Evolutionary conservation across 768 basidiomycete species (phyloP).

Genomic region (Podaxis rugospora): DNA sequence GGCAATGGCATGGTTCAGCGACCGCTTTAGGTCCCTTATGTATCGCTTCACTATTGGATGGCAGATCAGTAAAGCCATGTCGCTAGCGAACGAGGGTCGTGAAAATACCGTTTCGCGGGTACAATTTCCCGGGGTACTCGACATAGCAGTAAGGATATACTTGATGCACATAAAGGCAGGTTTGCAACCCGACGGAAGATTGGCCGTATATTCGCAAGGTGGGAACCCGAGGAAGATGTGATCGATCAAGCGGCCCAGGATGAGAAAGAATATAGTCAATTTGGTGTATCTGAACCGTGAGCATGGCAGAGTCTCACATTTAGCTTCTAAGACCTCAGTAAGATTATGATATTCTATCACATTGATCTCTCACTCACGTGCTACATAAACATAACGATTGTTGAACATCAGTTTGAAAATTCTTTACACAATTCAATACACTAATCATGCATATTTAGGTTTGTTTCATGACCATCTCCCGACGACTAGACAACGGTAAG

Average conservation of each 20-base stretch:
- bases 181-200: slow-evolving; percentile 69
- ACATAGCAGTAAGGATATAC: slow-evolving; percentile 93
- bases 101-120: slow-evolving; percentile 53
- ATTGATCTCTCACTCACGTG: too few relatives aligned
- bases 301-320: background rate
- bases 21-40: slow-evolving; percentile 61
- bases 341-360: too few relatives aligned
- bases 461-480: background rate
- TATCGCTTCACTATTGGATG: slow-evolving; percentile 62
- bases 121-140: slow-evolving; percentile 69
- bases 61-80: slow-evolving; percentile 1
- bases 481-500: slow-evolving; percentile 38
- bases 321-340: background rate
- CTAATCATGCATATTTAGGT: too few relatives aligned
- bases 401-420: too few relatives aligned
- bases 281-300: slow-evolving; percentile 25
- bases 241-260: slow-evolving; percentile 63
- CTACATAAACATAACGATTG: too few relatives aligned
- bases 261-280: slow-evolving; percentile 62
- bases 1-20: slow-evolving; percentile 84
- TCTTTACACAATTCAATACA: too few relatives aligned
- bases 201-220: slow-evolving; percentile 84
- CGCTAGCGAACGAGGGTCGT: background rate
- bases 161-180: slow-evolving; percentile 90
- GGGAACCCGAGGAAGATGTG: slow-evolving; percentile 62